Percentiles rank a stretch among this genome's conserved stretches.
Conservation (phyloP, 352 stramenopile species). For the Globisporangium megalacanthum region DNA sequence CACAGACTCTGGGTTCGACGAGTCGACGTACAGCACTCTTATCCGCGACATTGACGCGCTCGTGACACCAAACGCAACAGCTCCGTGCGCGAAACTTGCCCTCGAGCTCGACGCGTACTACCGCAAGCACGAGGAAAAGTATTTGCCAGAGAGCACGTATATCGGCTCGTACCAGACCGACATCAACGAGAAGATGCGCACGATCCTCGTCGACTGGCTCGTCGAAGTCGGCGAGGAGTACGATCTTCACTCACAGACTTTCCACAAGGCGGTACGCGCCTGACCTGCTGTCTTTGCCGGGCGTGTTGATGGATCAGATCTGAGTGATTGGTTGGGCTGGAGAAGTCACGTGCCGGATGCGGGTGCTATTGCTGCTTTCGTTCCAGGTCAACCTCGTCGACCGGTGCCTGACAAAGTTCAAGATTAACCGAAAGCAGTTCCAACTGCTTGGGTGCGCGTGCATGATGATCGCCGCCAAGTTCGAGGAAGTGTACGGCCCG, state of each 20-base stretch:
- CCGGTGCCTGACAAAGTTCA: slow-evolving; percentile 69
- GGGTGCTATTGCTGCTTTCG: too few relatives aligned
- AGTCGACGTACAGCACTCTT: slow-evolving; percentile 38
- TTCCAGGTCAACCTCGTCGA: slow-evolving; percentile 76
- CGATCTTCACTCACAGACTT: slow-evolving; percentile 74
- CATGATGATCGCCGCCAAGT: slow-evolving; percentile 96
- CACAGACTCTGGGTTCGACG: slow-evolving; percentile 65
- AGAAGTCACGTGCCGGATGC: background rate
- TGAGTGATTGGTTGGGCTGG: background rate
- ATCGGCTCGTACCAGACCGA: slow-evolving; percentile 88
- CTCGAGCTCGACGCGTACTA: slow-evolving; percentile 62
- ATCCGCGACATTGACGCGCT: slow-evolving; percentile 58
- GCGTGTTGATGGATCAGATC: too few relatives aligned
- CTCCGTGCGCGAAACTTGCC: slow-evolving; percentile 48
- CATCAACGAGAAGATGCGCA: slow-evolving; percentile 99
- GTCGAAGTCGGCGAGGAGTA: slow-evolving; percentile 89
- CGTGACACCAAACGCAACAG: slow-evolving; percentile 17
- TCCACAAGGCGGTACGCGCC: slow-evolving; percentile 65
- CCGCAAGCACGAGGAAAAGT: slow-evolving; percentile 71
- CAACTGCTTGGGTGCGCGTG: slow-evolving; percentile 95
- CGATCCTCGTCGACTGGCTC: slow-evolving; percentile 99
- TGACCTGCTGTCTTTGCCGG: background rate
- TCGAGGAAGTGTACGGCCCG: slow-evolving; percentile 95
- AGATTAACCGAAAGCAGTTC: slow-evolving; percentile 89
- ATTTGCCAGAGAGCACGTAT: slow-evolving; percentile 53